phyloP scores from a whole-genome alignment of 176 grass and related monocot genomes.

The Hyparrhenia diplandra region DNA sequence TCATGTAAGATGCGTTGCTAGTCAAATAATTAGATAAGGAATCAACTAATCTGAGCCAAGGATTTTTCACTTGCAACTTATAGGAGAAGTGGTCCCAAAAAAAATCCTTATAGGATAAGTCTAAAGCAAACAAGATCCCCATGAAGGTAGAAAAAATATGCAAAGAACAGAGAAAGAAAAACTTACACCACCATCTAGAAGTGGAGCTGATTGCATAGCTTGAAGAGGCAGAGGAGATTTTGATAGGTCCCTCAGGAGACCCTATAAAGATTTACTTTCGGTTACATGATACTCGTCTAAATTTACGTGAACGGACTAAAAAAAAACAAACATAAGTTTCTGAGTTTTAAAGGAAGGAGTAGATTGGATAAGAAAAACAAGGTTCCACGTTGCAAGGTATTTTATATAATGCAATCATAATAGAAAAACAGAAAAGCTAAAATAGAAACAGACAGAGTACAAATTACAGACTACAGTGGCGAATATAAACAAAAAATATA shows the following conservation, averaged over 20 bases:
- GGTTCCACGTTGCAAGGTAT: not conserved
- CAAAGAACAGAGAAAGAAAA: slow-evolving; percentile 6
- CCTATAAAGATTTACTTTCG: slow-evolving; percentile 37
- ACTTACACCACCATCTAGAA: slow-evolving; percentile 65
- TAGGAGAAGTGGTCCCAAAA: too few species aligned
- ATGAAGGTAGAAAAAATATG: not conserved
- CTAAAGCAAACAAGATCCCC: not conserved
- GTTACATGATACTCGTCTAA: not conserved
- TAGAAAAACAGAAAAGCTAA: not conserved
- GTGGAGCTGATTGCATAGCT: slow-evolving; percentile 17
- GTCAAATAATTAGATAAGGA: slow-evolving; percentile 1
- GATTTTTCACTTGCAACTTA: not conserved
- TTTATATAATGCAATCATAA: not conserved
- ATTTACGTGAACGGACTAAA: not conserved
- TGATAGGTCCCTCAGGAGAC: slow-evolving; percentile 78
- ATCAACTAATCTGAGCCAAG: not conserved
- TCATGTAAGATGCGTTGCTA: slow-evolving; percentile 1
- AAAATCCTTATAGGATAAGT: too few species aligned
- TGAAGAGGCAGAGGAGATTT: slow-evolving; percentile 57
- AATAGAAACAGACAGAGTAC: slow-evolving; percentile 3
- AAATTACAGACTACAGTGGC: not conserved
- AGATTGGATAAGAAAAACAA: not conserved
- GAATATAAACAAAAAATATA: slow-evolving; percentile 6
- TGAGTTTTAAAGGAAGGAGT: not conserved
- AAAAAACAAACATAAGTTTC: not conserved